Evolutionary conservation across 1,284 basidiomycete species (phyloP).

Genomic region (Papiliotrema nemorosa): DNA sequence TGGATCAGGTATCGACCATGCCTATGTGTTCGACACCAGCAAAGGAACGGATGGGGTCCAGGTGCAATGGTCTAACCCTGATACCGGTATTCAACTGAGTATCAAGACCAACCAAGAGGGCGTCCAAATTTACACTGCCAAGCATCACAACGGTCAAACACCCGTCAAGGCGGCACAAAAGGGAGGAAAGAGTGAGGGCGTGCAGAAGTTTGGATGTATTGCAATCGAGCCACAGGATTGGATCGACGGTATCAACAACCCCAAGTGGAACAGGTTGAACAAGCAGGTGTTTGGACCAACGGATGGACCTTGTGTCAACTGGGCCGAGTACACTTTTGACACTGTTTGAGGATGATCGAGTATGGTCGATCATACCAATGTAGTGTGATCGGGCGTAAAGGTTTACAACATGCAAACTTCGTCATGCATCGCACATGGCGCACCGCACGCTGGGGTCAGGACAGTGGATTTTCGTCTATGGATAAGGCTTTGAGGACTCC

Average conservation of each 20-base stretch:
- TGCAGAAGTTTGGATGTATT: constrained; percentile 13
- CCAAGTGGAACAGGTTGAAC: constrained; percentile 13
- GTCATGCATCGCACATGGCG: too few relatives aligned
- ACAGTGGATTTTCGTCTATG: too few relatives aligned
- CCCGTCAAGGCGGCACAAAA: constrained; percentile 3
- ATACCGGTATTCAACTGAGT: constrained; percentile 15
- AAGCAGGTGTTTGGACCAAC: constrained; percentile 14
- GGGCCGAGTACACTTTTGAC: constrained; percentile 20
- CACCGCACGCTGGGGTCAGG: too few relatives aligned
- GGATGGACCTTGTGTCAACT: constrained; percentile 12
- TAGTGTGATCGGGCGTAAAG: too few relatives aligned
- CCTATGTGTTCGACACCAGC: not conserved
- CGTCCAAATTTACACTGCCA: constrained; percentile 16
- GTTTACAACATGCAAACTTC: too few relatives aligned
- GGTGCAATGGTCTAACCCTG: constrained; percentile 9
- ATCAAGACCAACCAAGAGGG: constrained; percentile 21
- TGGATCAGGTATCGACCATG: not conserved
- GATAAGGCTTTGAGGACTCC: too few relatives aligned
- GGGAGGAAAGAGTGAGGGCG: not conserved
- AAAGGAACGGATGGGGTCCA: constrained; percentile 3
- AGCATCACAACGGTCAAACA: constrained; percentile 4
- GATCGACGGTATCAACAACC: constrained; percentile 23
- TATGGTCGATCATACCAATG: too few relatives aligned
- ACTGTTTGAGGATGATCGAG: too few relatives aligned
- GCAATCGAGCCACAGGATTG: constrained; percentile 23